Base-by-base conservation (phyloP, 371 early-diverging fungal species). In the Saksenaea oblongispora region DNA sequence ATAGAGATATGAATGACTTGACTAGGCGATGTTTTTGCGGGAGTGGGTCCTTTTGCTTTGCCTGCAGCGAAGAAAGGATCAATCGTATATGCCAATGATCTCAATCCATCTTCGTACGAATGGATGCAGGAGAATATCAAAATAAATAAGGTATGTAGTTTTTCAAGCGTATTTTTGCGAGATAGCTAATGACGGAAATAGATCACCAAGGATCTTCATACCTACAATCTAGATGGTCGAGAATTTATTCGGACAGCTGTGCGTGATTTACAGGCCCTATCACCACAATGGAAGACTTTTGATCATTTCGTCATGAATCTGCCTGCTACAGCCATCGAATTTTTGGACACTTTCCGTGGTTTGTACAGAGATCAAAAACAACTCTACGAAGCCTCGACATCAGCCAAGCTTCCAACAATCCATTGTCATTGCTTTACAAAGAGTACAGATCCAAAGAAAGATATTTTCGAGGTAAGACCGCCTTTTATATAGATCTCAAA, bases 251-350 rank as follows among this genome's bases (percentile, higher is more conserved):
- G 80, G 59, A 64, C 87, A 58, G 90, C 93, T 0, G 73, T 94
- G 61, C 59, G 73, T 34, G 84, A 88, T 65, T 69, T 85, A 28
- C 69, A 69, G 55, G 65, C 53, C 15, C 51, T 51, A 2, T 56
- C 51, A 37, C 57, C 65, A 2, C 70, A 72, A 35, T 83, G 91
- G 85, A 79, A 83, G 58, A 85, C 88, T 27, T 98, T 97, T 71
- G 87, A 93, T 58, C 99, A 99, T 71, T 95, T 94, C 65, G 91
- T 98, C 1, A 97, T 99, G 98, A 98, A 99, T 73, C 80, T 99
- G 26, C 98, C 99, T 0, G 98, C 95, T 3, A 93, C 93, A 0
- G 96, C 98, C 1, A 87, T 98, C 42, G 98, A 96, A 59, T 99
- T 99, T 72, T 74, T 99, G 44, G 93, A 92, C 63, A 84, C 89